Base-by-base conservation (phyloP, 2,329 filamentous ascomycete species). In the Venturia oleaginea region DNA sequence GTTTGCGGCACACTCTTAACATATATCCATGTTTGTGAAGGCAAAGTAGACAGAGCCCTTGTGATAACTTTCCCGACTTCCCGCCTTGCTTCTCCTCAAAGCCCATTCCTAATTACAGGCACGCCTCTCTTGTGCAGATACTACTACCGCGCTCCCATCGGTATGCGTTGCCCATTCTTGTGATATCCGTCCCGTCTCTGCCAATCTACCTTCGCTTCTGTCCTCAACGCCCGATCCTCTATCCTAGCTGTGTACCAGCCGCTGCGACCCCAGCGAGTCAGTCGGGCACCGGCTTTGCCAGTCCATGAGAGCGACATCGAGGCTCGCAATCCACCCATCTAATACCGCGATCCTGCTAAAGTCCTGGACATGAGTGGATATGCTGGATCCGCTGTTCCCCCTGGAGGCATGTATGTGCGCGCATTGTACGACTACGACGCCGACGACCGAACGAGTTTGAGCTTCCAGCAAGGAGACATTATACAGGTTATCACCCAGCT, bases 401-500 rank as follows among this genome's bases (percentile, higher is more conserved):
- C 81, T 59, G 78, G 78, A 64, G 77, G 77, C 73, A 88, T 97
- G 81, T 97, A 94, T 74, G 94, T 99, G 72, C 89, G 92, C 73
- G 94, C 94, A 59, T 84, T 97, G 68, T 99, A 97, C 81, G 91
- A 97, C 80, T 99, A 97, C 80, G 91, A 97, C 73, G 91, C 94
- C 72, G 93, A 99, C 78, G 94, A 99, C 77, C 87, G 91, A 71
- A 97, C 93, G 59, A 97, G 92, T 79, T 80, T 99, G 74, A 97
- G 92, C 78, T 99, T 99, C 77, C 91, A 91, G 71, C 90, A 96
- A 76, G 94, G 94, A 72, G 94, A 99, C 78, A 87, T 97, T 69
- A 99, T 99, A 71, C 93, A 97, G 78, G 94, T 99, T 71, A 93
- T 99, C 71, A 99, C 94, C 63, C 93, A 97, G 78, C 83, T 97